phyloP scores from a whole-genome alignment of 176 grass and related monocot species.

The Cymbopogon citratus region DNA sequence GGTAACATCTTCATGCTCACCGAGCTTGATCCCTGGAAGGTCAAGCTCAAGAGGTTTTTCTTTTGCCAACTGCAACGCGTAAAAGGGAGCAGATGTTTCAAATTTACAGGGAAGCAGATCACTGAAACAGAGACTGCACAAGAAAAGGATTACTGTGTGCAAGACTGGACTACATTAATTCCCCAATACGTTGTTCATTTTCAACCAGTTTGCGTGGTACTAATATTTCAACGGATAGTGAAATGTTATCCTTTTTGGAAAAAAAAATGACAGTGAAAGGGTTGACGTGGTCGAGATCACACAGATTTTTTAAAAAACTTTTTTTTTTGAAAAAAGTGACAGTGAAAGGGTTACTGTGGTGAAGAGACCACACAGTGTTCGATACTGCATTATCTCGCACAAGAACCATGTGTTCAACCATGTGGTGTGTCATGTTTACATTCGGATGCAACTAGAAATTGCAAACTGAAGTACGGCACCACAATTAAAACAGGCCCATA shows the following conservation, averaged over 20 bases:
- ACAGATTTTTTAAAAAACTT: background rate
- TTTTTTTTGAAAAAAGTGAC: background rate
- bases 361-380: background rate
- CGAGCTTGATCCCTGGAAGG: constrained; percentile 51
- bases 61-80: constrained; percentile 59
- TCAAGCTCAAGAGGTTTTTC: constrained; percentile 63
- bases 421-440: background rate
- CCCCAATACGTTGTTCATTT: background rate
- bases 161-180: background rate
- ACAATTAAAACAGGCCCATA: background rate
- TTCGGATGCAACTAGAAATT: background rate
- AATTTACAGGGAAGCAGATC: background rate
- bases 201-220: background rate
- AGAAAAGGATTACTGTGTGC: background rate
- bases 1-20: constrained; percentile 65
- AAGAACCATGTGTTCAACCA: no score
- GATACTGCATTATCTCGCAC: background rate
- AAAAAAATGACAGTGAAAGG: background rate
- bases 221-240: background rate
- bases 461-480: background rate
- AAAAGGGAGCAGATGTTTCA: background rate
- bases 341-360: background rate
- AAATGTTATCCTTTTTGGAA: background rate
- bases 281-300: no score
- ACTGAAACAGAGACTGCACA: background rate